A percentile compares a stretch with the other conserved stretches of the same genome.
Evolutionary conservation across 106 monocot species (phyloP).

Genomic region (Iris macrosiphon): DNA sequence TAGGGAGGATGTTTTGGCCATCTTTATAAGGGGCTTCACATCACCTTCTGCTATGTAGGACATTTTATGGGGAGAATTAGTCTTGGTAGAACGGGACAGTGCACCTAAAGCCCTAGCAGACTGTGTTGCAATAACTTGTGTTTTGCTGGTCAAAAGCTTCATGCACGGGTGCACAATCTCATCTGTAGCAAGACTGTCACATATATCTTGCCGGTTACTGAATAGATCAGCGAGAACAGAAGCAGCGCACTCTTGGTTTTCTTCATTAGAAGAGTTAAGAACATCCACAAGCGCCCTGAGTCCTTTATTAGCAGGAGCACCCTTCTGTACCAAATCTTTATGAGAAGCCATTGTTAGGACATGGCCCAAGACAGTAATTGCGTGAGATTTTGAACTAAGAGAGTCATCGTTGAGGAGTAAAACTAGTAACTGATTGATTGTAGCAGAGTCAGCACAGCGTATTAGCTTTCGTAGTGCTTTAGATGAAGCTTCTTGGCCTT

Average conservation of each 20-base stretch:
- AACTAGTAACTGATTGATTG: slow-evolving; percentile 69
- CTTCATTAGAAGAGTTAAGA: slow-evolving; percentile 67
- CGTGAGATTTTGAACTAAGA: slow-evolving; percentile 46
- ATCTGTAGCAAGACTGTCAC: slow-evolving; percentile 67
- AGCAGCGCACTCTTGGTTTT: slow-evolving; percentile 59
- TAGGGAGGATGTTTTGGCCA: slow-evolving; percentile 64
- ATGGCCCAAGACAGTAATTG: slow-evolving; percentile 58
- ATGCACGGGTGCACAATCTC: slow-evolving; percentile 77
- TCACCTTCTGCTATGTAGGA: slow-evolving; percentile 61
- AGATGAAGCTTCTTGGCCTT: slow-evolving; percentile 66
- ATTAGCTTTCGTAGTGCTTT: slow-evolving; percentile 65
- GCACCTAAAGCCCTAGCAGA: slow-evolving; percentile 79
- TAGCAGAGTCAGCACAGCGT: slow-evolving; percentile 49
- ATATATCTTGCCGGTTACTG: slow-evolving; percentile 61
- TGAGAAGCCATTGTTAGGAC: slow-evolving; percentile 60
- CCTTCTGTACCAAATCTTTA: slow-evolving; percentile 51
- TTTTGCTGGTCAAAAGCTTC: slow-evolving; percentile 81
- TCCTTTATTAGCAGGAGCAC: slow-evolving; percentile 70
- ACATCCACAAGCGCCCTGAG: slow-evolving; percentile 56
- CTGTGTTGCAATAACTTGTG: slow-evolving; percentile 68
- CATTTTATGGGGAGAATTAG: slow-evolving; percentile 43
- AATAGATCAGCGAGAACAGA: slow-evolving; percentile 77
- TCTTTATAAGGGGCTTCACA: slow-evolving; percentile 58
- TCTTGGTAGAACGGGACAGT: slow-evolving; percentile 41
- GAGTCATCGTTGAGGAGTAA: slow-evolving; percentile 47